Evolutionary conservation across 441 rosid species (phyloP).

Genomic region (Breynia disticha): DNA sequence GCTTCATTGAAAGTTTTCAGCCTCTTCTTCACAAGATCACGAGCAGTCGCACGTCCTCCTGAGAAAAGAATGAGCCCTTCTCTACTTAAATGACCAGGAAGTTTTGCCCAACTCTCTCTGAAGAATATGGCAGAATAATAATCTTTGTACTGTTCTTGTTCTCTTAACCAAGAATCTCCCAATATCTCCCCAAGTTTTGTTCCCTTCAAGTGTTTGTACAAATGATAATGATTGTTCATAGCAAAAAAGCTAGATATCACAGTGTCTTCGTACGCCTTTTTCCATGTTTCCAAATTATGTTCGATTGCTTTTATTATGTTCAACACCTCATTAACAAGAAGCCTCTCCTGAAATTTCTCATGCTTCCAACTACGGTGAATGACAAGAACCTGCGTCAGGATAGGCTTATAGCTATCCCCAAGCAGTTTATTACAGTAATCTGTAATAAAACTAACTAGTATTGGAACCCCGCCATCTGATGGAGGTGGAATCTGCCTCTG

Average conservation of each 20-base stretch:
- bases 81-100: constrained; percentile 75
- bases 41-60: constrained; percentile 96
- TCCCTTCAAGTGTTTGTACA: constrained; percentile 75
- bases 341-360: constrained; percentile 79
- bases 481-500: constrained; percentile 79
- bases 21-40: constrained; percentile 95
- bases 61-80: constrained; percentile 94
- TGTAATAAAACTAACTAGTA: constrained; percentile 66
- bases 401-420: constrained; percentile 71
- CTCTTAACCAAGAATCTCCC: constrained; percentile 82
- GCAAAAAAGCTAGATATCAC: constrained; percentile 58
- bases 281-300: constrained; percentile 70
- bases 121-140: constrained; percentile 52
- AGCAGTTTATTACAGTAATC: constrained; percentile 81
- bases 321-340: constrained; percentile 55
- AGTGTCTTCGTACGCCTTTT: constrained; percentile 59
- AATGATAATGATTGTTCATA: constrained; percentile 88
- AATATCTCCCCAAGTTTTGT: constrained; percentile 67
- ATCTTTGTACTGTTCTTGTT: constrained; percentile 78
- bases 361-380: constrained; percentile 93
- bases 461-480: constrained; percentile 68
- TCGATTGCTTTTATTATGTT: constrained; percentile 61
- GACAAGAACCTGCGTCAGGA: constrained; percentile 66
- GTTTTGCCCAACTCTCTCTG: constrained; percentile 87
- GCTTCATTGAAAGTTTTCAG: constrained; percentile 80